Percentiles rank a stretch among this genome's conserved stretches.
phyloP scores from a whole-genome alignment of 2,329 filamentous ascomycete genomes.

The Fusarium verticillioides region DNA sequence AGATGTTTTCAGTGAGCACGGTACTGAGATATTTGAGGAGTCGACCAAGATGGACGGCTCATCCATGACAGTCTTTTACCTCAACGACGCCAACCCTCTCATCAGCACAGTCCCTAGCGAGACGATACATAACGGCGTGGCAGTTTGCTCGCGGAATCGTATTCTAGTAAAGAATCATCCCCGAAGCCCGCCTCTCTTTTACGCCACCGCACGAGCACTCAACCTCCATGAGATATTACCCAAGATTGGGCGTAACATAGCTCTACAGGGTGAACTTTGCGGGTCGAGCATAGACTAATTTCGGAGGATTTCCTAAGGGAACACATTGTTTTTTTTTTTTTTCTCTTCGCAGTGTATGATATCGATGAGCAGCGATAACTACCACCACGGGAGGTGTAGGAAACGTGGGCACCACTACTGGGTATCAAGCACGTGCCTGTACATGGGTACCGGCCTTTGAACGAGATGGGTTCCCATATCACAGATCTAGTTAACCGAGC shows the following conservation, averaged over 20 bases:
- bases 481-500: constrained; percentile 34
- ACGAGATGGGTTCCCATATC: constrained; percentile 19
- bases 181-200: constrained; percentile 29
- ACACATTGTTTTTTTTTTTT: constrained; percentile 43
- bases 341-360: constrained; percentile 50
- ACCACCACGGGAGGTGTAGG: constrained; percentile 43
- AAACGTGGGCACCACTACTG: constrained; percentile 40
- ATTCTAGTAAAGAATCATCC: constrained; percentile 28
- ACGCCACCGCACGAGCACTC: constrained; percentile 13
- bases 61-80: constrained; percentile 53
- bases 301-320: constrained; percentile 34
- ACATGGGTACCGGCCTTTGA: constrained; percentile 31
- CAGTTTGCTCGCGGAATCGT: constrained; percentile 41
- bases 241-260: constrained; percentile 28
- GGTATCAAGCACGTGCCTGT: constrained; percentile 50
- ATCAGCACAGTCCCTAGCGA: constrained; percentile 29
- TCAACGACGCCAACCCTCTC: constrained; percentile 39
- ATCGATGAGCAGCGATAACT: constrained; percentile 45
- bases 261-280: constrained; percentile 42
- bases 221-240: constrained; percentile 21
- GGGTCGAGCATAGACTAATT: constrained; percentile 40
- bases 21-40: constrained; percentile 48
- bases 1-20: constrained; percentile 25
- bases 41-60: constrained; percentile 54
- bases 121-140: constrained; percentile 11